Evolutionary conservation across 202 grass and related monocot species (phyloP), one percentile per base, ranked within the genome.

Genomic region (Cymbopogon flexuosus): DNA sequence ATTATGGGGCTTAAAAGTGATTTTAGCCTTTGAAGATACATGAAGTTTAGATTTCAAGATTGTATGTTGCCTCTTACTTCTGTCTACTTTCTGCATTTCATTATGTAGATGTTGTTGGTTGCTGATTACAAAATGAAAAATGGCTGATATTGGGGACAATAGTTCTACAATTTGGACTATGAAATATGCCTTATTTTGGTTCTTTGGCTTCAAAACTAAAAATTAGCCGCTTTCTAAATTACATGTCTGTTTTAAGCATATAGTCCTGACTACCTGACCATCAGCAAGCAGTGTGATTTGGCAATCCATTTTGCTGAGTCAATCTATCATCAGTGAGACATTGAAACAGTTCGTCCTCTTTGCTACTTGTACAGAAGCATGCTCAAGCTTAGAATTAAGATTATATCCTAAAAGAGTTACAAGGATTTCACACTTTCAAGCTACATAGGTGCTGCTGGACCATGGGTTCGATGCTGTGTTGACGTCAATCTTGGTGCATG

Each of bases 331-430:
- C 11, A 65, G 18, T 65, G 2, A 49, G 37, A 60, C 18, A 18
- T 61, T 5, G 66, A 73, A 83, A 73, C 73, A 33, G 40, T 13
- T 8, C 11, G 3, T 30, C 66, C 67, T 77, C 16, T 72, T 88
- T 85, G 66, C 43, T 65, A 21, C 47, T 13, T 6, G 43, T 42
- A 43, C 72, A 73, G 78, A 85, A 85, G 77, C 72, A 67, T 59
- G 58, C 65, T 77, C 58, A 65, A 66, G 30, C 76, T 65, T 85
- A 49, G 65, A 81, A 60, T 23, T 47, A 65, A 36, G 27, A 67
- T 60, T 83, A 83, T 49, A 65, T 77, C 81, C 14, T 77, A 59
- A 77, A 29, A 49, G 16, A 43, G 52, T 45, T 54, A 19, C 11
- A 52, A 59, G 59, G 42, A 49, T 66, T 33, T 3, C 2, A 21